Evolutionary conservation across 768 basidiomycete species (phyloP).

Genomic region (Sarcodon sp.): DNA sequence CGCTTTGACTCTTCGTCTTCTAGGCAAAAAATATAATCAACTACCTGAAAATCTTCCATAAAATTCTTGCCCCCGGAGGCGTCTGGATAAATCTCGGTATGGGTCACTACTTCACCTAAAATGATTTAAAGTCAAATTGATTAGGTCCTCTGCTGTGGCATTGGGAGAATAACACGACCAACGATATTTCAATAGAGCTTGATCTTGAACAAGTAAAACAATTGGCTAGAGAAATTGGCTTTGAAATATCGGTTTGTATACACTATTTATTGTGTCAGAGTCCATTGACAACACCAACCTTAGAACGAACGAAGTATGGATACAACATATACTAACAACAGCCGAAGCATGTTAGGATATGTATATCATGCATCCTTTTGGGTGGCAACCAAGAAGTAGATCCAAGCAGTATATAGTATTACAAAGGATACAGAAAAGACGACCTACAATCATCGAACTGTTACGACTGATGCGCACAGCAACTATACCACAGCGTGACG

Average conservation of each 20-base stretch:
- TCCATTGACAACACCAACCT: not conserved
- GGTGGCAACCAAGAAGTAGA: constrained; percentile 43
- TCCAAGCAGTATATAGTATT: too few species aligned
- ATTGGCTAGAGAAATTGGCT: constrained; percentile 63
- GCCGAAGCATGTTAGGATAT: constrained; percentile 72
- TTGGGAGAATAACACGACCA: constrained; percentile 78
- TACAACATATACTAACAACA: constrained; percentile 81
- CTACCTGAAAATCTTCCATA: constrained; percentile 80
- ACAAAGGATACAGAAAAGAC: too few species aligned
- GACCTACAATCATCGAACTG: too few species aligned
- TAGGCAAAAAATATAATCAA: constrained; percentile 88
- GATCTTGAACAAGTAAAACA: constrained; percentile 81
- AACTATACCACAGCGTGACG: constrained; percentile 2
- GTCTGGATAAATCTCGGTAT: constrained; percentile 85
- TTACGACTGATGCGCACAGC: constrained; percentile 8
- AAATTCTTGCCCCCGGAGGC: constrained; percentile 72
- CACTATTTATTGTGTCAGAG: not conserved
- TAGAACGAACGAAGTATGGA: constrained; percentile 74
- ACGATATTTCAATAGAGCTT: constrained; percentile 78
- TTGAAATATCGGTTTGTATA: constrained; percentile 59
- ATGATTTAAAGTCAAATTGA: not conserved
- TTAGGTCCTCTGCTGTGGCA: constrained; percentile 90
- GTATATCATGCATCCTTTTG: constrained; percentile 79
- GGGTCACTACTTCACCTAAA: constrained; percentile 4
- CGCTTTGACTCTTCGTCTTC: not conserved